Conservation (phyloP, 805 yeast species). For the Huiozyma naganishii region DNA sequence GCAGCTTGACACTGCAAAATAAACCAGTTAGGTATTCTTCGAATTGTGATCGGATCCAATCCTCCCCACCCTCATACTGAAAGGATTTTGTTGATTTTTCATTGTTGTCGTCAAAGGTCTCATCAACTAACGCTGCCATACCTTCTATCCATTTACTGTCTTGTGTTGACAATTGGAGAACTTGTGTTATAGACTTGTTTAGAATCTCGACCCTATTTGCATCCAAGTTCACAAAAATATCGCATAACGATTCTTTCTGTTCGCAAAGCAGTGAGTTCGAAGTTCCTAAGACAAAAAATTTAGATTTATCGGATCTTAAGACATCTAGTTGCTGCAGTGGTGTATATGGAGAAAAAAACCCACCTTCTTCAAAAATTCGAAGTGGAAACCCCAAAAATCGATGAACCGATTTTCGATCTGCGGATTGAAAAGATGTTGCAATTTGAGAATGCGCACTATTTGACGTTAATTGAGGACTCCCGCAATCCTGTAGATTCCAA, state of each 20-base stretch:
- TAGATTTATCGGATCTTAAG: constrained; percentile 43
- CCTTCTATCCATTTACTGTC: constrained; percentile 71
- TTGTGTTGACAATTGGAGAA: constrained; percentile 38
- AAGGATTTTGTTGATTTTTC: constrained; percentile 33
- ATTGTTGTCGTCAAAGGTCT: constrained; percentile 33
- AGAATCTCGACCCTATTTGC: constrained; percentile 36
- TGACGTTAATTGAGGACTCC: constrained; percentile 60
- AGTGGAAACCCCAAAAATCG: constrained; percentile 81
- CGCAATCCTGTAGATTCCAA: constrained; percentile 61
- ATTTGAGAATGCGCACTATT: constrained; percentile 41
- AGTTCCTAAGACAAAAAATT: constrained; percentile 70
- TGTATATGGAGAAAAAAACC: constrained; percentile 86
- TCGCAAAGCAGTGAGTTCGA: constrained; percentile 74
- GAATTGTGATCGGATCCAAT: constrained; percentile 74
- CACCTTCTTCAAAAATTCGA: constrained; percentile 74
- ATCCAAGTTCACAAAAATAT: constrained; percentile 64
- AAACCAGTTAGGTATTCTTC: constrained; percentile 82
- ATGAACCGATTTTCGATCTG: constrained; percentile 67
- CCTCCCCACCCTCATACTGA: constrained; percentile 68
- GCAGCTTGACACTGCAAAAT: constrained; percentile 60
- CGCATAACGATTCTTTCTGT: constrained; percentile 51
- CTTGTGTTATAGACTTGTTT: constrained; percentile 30
- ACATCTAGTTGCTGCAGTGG: constrained; percentile 86
- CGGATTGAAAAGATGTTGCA: constrained; percentile 61
- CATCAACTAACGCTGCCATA: constrained; percentile 39